These are phyloP conservation scores for Fusarium tanahbumbuense DNA, from an alignment of 2,329 filamentous ascomycete species.

Conservation along the genomic window DNA sequence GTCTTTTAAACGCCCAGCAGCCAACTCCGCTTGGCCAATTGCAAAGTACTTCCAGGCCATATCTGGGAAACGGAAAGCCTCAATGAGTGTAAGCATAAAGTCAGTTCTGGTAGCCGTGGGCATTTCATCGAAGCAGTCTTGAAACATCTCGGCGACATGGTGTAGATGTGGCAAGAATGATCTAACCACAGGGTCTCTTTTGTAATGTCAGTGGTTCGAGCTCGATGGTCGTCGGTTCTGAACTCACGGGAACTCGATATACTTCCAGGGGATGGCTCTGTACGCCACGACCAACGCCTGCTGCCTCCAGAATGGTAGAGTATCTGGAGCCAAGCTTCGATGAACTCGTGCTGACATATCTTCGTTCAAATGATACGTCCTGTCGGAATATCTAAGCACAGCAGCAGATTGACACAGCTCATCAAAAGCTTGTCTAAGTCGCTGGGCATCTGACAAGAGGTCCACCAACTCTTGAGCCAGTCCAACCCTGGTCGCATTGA, in stretches of 20 bases:
- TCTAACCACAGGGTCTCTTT: conserved; percentile 28
- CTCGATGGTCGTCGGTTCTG: conserved; percentile 1
- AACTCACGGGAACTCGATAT: conserved; percentile 41
- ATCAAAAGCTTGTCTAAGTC: conserved; percentile 20
- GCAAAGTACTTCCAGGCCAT: conserved; percentile 43
- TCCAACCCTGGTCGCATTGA: conserved; percentile 50
- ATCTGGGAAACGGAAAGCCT: conserved; percentile 40
- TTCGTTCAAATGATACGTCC: conserved; percentile 35
- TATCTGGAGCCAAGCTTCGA: conserved; percentile 18
- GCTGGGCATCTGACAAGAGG: conserved; percentile 23
- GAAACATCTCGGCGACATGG: conserved; percentile 25
- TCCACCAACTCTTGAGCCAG: conserved; percentile 17
- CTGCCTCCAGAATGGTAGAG: conserved; percentile 31
- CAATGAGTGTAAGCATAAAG: conserved; percentile 40
- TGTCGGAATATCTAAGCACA: conserved; percentile 24
- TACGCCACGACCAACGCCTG: conserved; percentile 39
- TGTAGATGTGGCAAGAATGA: conserved; percentile 37
- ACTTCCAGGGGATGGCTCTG: conserved; percentile 40
- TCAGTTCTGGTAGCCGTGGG: conserved; percentile 28
- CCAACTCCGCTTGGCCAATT: conserved; percentile 31
- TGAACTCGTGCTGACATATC: conserved; percentile 30
- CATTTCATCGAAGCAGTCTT: conserved; percentile 32
- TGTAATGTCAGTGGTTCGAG: conserved; percentile 15
- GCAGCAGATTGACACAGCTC: conserved; percentile 24
- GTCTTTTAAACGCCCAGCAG: conserved; percentile 32